Evolutionary conservation across 2,329 filamentous ascomycete species (phyloP).

Genomic region (Diaporthe sp.): DNA sequence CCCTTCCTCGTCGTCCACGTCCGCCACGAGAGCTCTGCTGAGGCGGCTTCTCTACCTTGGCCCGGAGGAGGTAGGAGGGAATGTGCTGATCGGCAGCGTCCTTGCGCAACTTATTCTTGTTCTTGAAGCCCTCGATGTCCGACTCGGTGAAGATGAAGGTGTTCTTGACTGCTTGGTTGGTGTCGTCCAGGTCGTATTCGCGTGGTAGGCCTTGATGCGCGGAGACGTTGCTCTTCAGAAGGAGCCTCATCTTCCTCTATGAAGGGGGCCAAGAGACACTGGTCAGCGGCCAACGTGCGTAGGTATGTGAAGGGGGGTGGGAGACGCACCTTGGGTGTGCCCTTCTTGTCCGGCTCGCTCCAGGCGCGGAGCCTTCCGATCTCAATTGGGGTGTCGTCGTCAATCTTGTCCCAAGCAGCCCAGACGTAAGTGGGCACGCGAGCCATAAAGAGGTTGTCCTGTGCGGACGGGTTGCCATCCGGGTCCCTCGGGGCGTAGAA

Average conservation of each 20-base stretch:
- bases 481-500: constrained; percentile 58
- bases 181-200: constrained; percentile 86
- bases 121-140: constrained; percentile 84
- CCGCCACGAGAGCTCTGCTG: constrained; percentile 49
- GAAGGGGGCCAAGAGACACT: neutral
- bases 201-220: constrained; percentile 84
- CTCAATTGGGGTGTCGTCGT: constrained; percentile 85
- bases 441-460: constrained; percentile 75
- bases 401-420: constrained; percentile 82
- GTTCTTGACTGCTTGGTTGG: constrained; percentile 77
- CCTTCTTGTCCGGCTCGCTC: constrained; percentile 60
- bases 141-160: constrained; percentile 96
- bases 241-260: constrained; percentile 71
- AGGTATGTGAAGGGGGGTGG: neutral
- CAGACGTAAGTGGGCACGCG: constrained; percentile 85
- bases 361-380: constrained; percentile 80
- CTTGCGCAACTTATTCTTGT: constrained; percentile 68
- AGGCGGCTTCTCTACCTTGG: constrained; percentile 61
- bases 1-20: constrained; percentile 51
- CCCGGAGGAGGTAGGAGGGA: constrained; percentile 67
- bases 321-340: constrained; percentile 48
- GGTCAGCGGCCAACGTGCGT: neutral
- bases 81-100: constrained; percentile 71
- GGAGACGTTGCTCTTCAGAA: constrained; percentile 74
- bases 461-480: constrained; percentile 49